Conservation (phyloP, 371 early-diverging fungal species). For the Batkoa obscura region DNA sequence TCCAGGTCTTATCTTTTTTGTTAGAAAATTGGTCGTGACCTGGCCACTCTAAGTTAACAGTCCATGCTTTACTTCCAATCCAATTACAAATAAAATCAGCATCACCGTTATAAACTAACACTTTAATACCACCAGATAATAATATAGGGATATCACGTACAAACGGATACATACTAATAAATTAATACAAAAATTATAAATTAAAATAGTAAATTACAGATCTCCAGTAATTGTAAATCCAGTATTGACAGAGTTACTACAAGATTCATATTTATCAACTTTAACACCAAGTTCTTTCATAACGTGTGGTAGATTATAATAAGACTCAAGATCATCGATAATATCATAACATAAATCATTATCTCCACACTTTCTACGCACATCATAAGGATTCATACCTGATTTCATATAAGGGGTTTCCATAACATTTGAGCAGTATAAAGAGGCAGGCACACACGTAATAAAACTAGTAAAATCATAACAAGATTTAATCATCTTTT, state of each 20-base stretch:
- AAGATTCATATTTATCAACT: constrained; percentile 43
- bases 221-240: constrained; percentile 68
- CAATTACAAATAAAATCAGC: constrained; percentile 78
- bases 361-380: constrained; percentile 53
- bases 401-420: constrained; percentile 35
- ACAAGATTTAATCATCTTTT: constrained; percentile 54
- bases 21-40: constrained; percentile 41
- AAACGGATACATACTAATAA: constrained; percentile 50
- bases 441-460: constrained; percentile 65
- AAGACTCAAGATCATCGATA: constrained; percentile 48
- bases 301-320: constrained; percentile 59
- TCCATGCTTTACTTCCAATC: constrained; percentile 90
- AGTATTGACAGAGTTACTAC: constrained; percentile 64
- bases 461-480: constrained; percentile 52
- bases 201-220: constrained; percentile 8
- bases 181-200: not conserved
- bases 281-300: constrained; percentile 54
- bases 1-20: constrained; percentile 38
- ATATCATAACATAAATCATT: constrained; percentile 66
- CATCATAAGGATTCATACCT: constrained; percentile 63
- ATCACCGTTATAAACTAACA: constrained; percentile 81
- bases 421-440: constrained; percentile 67
- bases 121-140: constrained; percentile 54
- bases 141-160: constrained; percentile 47
- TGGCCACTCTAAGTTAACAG: constrained; percentile 57